Conservation (phyloP, 108 stramenopile species). For the Discostella stelligeroides region DNA sequence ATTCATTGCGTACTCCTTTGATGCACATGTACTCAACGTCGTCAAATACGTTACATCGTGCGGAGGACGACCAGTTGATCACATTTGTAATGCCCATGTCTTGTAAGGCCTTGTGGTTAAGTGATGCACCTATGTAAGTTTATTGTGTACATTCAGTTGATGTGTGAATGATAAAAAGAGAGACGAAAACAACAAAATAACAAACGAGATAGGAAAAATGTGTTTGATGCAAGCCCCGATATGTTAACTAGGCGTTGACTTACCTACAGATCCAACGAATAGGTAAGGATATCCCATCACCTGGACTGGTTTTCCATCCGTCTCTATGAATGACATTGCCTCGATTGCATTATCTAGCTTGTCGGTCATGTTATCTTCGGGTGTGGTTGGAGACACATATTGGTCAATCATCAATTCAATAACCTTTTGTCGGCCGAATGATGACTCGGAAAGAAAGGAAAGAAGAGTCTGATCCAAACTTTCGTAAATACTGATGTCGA, state of each 20-base stretch:
- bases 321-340: slow-evolving; percentile 14
- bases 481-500: neutral
- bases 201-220: too few species aligned
- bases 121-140: slow-evolving; percentile 30
- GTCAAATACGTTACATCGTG: slow-evolving; percentile 19
- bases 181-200: too few species aligned
- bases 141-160: too few species aligned
- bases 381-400: neutral
- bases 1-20: neutral
- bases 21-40: slow-evolving; percentile 38
- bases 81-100: slow-evolving; percentile 24
- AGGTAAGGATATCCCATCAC: slow-evolving; percentile 25
- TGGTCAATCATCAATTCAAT: neutral
- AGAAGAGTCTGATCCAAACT: neutral
- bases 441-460: slow-evolving; percentile 4
- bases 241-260: too few species aligned
- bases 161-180: too few species aligned
- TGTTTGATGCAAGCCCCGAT: too few species aligned
- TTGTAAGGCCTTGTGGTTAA: slow-evolving; percentile 16
- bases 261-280: slow-evolving; percentile 36
- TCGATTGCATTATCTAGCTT: slow-evolving; percentile 21
- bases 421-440: slow-evolving; percentile 1
- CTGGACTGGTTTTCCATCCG: slow-evolving; percentile 26
- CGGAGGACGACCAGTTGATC: slow-evolving; percentile 21
- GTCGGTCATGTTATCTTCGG: neutral